Conservation (phyloP, 257 asterid genomes). For the Schizonepeta tenuifolia region DNA sequence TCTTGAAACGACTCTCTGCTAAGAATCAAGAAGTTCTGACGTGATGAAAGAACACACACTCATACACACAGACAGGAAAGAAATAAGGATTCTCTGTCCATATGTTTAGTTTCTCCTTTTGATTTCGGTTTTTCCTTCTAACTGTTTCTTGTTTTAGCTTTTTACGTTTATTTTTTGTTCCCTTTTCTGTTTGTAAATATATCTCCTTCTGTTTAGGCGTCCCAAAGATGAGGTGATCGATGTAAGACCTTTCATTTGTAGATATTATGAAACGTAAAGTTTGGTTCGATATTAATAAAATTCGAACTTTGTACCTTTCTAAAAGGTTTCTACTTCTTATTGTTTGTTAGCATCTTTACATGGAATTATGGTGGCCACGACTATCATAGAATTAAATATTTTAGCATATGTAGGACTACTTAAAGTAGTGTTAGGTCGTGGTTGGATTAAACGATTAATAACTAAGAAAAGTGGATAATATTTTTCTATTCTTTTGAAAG, state of each 20-base stretch:
- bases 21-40: slow-evolving; percentile 57
- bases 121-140: background rate
- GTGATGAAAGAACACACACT: slow-evolving; percentile 29
- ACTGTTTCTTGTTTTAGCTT: background rate
- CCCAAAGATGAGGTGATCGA: slow-evolving; percentile 4
- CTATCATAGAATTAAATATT: background rate
- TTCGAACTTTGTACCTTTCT: background rate
- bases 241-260: background rate
- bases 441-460: background rate
- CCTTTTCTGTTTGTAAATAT: slow-evolving; percentile 17
- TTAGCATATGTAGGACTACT: too few species aligned
- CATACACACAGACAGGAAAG: background rate
- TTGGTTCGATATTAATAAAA: background rate
- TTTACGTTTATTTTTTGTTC: background rate
- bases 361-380: background rate
- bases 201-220: background rate
- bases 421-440: too few species aligned
- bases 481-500: too few species aligned
- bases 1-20: slow-evolving; percentile 72
- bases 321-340: background rate
- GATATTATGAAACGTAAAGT: background rate
- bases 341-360: background rate
- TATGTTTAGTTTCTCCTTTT: background rate
- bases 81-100: slow-evolving; percentile 10
- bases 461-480: slow-evolving; percentile 14